phyloP scores from a whole-genome alignment of 2,329 filamentous ascomycete genomes.

The Nemania sp. region DNA sequence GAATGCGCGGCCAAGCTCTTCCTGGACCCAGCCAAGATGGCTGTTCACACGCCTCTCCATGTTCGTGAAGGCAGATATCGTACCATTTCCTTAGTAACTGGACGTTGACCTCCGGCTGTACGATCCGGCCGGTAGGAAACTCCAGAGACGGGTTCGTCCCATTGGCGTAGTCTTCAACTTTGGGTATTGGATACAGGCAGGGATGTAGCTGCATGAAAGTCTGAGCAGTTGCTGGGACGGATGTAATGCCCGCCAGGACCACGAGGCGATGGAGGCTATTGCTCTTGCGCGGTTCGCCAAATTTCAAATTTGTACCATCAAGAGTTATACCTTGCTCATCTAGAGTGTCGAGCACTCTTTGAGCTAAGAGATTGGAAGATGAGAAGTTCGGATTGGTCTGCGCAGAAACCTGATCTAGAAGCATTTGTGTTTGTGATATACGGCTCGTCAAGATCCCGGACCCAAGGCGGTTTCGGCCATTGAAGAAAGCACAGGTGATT shows the following conservation, averaged over 20 bases:
- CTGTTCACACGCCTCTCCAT: slow-evolving; percentile 17
- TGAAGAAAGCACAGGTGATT: slow-evolving; percentile 26
- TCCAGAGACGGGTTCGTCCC: slow-evolving; percentile 13
- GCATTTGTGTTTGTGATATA: slow-evolving; percentile 9
- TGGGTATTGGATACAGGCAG: slow-evolving; percentile 26
- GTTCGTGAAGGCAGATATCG: slow-evolving; percentile 10
- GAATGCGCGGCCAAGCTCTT: slow-evolving; percentile 13
- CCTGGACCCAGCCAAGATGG: slow-evolving; percentile 14
- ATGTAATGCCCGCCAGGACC: slow-evolving; percentile 17
- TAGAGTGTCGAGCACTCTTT: slow-evolving; percentile 16
- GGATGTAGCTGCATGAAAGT: slow-evolving; percentile 29
- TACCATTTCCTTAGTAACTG: slow-evolving; percentile 22
- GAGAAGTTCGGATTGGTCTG: slow-evolving; percentile 1
- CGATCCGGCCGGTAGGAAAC: slow-evolving; percentile 24
- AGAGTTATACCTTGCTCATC: not conserved
- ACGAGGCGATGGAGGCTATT: slow-evolving; percentile 18
- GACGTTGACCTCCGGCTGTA: slow-evolving; percentile 16
- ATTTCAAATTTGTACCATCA: not conserved
- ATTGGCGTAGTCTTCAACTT: slow-evolving; percentile 18
- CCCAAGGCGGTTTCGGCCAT: slow-evolving; percentile 22
- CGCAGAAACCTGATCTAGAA: slow-evolving; percentile 10
- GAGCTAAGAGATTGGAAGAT: not conserved
- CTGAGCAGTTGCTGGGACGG: slow-evolving; percentile 19
- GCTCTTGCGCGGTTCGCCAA: slow-evolving; percentile 2
- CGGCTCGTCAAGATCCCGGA: slow-evolving; percentile 4